Evolutionary conservation across 345 rosid genomes (phyloP), one percentile per base, ranked within the genome.

Genomic region (Murraya koenigii): DNA sequence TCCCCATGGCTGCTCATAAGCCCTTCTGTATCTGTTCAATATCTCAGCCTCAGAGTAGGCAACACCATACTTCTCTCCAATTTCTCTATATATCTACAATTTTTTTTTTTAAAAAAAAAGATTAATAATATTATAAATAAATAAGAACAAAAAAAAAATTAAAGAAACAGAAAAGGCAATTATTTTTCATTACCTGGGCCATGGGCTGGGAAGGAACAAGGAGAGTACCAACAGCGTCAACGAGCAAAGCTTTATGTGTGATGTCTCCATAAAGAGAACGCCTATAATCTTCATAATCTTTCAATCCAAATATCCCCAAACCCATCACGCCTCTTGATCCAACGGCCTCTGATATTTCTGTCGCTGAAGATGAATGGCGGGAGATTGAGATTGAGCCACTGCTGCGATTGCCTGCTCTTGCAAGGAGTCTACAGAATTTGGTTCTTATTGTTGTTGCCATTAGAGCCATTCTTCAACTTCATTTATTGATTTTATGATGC

Each of bases 1-100:
- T 5, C 97, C 97, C 99, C 97, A 96, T 66, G 97, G 99, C 76
- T 91, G 95, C 86, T 80, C 92, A 84, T 96, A 96, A 80, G 99
- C 99, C 83, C 92, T 72, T 82, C 98, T 83, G 84, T 90, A 96
- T 83, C 97, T 86, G 75, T 75, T 76, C 76, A 96, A 82, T 84
- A 94, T 94, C 92, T 96, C 99, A 86, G 79, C 79, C 83, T 94
- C 99, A 1, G 98, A 88, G 85, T 88, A 96, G 82, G 79, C 78
- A 52, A 96, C 99, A 32, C 99, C 99, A 58, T 96, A 96, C 82
- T 94, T 96, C 87, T 91, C 91, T 44, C 99, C 98, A 1, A 96
- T 86, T 77, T 83, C 77, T 86, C 90, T 92, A 71, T 96, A 96
- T 83, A 96, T 94, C 99, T 96, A 72, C 80, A 77, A 59, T n/a